phyloP scores from a whole-genome alignment of 148 eudicot genomes.

The Arbutus unedo region DNA sequence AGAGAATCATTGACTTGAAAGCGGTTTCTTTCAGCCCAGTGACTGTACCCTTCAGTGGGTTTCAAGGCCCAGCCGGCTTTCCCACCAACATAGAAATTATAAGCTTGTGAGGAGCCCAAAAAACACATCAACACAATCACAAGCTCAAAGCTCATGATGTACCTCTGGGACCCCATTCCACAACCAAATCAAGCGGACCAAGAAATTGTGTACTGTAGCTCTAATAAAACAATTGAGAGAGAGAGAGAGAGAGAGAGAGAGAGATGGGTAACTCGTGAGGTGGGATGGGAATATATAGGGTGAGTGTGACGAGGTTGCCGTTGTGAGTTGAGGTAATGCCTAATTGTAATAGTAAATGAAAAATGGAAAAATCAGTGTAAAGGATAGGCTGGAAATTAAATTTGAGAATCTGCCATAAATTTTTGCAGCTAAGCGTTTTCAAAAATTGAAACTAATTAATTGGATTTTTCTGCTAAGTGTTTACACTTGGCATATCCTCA shows the following conservation, averaged over 20 bases:
- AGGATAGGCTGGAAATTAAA: constrained; percentile 6
- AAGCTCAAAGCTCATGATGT: background rate
- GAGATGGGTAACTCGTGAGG: background rate
- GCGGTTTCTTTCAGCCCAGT: constrained; percentile 32
- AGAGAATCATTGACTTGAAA: constrained; percentile 37
- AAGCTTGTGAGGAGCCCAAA: constrained; percentile 18
- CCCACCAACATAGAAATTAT: constrained; percentile 28
- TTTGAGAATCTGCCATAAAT: background rate
- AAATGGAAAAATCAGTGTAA: background rate
- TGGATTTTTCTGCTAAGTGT: background rate
- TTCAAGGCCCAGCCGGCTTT: constrained; percentile 31
- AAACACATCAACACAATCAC: background rate
- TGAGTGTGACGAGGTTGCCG: constrained; percentile 6
- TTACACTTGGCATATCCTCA: background rate
- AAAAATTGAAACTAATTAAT: background rate
- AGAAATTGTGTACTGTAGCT: background rate
- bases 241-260: background rate
- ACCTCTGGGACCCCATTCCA: constrained; percentile 19
- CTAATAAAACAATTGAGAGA: background rate
- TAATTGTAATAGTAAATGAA: constrained; percentile 5
- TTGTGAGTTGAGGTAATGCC: constrained; percentile 8
- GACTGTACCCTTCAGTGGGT: constrained; percentile 27
- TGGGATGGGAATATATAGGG: constrained; percentile 8
- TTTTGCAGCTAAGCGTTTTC: constrained; percentile 11
- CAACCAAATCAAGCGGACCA: background rate